Evolutionary conservation across 148 eudicot species (phyloP).

Genomic region (Spergularia bocconei): DNA sequence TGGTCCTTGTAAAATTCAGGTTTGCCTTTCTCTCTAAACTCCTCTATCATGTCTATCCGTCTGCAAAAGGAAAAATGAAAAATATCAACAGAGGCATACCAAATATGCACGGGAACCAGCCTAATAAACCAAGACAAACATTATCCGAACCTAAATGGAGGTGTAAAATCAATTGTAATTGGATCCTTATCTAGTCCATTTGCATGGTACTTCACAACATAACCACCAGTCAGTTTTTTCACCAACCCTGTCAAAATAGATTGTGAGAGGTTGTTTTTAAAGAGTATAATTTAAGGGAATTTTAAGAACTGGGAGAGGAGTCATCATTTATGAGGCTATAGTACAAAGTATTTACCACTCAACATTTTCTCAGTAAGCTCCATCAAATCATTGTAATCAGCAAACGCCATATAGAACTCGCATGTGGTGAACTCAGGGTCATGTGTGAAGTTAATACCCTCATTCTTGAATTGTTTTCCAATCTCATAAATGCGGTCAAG

Average conservation of each 20-base stretch:
- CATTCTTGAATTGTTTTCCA: conserved; percentile 93
- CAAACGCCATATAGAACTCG: conserved; percentile 97
- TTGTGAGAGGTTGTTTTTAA: no score
- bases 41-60: conserved; percentile 88
- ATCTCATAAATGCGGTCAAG: conserved; percentile 92
- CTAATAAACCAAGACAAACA: not conserved
- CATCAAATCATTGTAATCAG: conserved; percentile 95
- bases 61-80: conserved; percentile 38
- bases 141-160: conserved; percentile 77
- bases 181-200: conserved; percentile 80
- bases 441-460: conserved; percentile 94
- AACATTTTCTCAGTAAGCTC: conserved; percentile 79
- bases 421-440: conserved; percentile 98
- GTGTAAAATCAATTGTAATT: conserved; percentile 92
- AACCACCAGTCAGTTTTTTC: conserved; percentile 89
- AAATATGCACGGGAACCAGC: not conserved
- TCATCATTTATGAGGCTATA: not conserved
- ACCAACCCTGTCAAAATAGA: conserved; percentile 62
- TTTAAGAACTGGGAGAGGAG: not conserved
- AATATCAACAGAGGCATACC: not conserved
- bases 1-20: conserved; percentile 85
- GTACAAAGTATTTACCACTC: conserved; percentile 52
- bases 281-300: no score
- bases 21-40: conserved; percentile 78
- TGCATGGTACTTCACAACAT: conserved; percentile 73